Percentiles rank a stretch among this genome's conserved stretches.
phyloP scores from a whole-genome alignment of 2,329 filamentous ascomycete species.

The Tothia fuscella region DNA sequence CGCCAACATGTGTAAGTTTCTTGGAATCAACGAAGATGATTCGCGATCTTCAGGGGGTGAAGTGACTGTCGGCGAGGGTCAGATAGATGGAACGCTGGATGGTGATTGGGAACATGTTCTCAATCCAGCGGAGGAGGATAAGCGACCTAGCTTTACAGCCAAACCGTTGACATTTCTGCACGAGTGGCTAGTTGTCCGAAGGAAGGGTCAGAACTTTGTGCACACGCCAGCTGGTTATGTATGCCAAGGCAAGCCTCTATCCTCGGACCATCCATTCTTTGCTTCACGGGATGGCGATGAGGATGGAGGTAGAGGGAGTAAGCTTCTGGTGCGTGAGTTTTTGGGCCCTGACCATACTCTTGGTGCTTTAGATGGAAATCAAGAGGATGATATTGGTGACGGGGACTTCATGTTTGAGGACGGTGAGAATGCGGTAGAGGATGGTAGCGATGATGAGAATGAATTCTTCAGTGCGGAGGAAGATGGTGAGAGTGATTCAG shows the following conservation, averaged over 20 bases:
- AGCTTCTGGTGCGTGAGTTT: not conserved
- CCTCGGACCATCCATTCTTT: conserved; percentile 42
- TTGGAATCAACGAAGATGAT: not conserved
- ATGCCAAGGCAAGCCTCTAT: conserved; percentile 39
- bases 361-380: not conserved
- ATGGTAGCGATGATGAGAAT: not conserved
- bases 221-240: conserved; percentile 50
- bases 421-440: not conserved
- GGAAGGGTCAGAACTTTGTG: conserved; percentile 44
- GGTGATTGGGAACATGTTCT: not conserved
- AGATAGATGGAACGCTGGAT: not conserved
- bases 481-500: too few relatives aligned
- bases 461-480: not conserved
- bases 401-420: not conserved
- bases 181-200: conserved; percentile 44
- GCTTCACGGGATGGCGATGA: not conserved
- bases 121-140: not conserved
- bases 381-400: conserved; percentile 1
- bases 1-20: not conserved
- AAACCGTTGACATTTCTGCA: conserved; percentile 38
- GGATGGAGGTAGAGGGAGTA: not conserved
- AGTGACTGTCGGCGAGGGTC: not conserved
- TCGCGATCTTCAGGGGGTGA: not conserved
- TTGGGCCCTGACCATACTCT: not conserved
- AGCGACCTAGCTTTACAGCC: not conserved